A percentile compares a stretch with the other conserved stretches of the same genome.
Conservation (phyloP, 495 filamentous ascomycete genomes). For the Cladorrhinum samala region DNA sequence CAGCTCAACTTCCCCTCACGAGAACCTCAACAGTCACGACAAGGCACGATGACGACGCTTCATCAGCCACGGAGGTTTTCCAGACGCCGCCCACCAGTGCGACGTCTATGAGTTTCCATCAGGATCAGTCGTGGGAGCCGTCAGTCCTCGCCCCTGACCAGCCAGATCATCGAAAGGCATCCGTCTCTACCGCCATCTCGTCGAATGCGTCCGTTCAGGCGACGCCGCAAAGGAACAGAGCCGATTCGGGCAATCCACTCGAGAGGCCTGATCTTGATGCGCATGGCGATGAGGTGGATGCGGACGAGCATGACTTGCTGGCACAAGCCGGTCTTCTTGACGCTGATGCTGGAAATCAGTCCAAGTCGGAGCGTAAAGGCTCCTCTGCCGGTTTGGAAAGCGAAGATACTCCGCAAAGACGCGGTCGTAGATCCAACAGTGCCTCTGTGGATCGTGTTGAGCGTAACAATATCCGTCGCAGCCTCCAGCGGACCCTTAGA, state of each 20-base stretch:
- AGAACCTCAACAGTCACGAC: constrained; percentile 22
- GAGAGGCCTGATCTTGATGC: constrained; percentile 22
- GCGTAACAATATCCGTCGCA: constrained; percentile 66
- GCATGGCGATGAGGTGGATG: constrained; percentile 37
- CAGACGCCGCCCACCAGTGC: constrained; percentile 43
- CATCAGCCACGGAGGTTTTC: constrained; percentile 35
- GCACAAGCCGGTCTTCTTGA: constrained; percentile 45
- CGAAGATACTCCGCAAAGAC: constrained; percentile 29
- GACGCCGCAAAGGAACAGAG: constrained; percentile 26
- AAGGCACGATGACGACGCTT: constrained; percentile 29
- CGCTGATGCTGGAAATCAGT: constrained; percentile 14
- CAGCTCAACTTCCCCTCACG: constrained; percentile 24
- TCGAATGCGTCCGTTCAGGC: constrained; percentile 26
- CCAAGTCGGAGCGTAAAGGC: constrained; percentile 15
- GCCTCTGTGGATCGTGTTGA: constrained; percentile 38
- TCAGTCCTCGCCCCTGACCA: constrained; percentile 41
- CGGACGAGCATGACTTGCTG: constrained; percentile 45
- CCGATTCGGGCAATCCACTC: constrained; percentile 14
- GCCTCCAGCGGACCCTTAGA: constrained; percentile 88
- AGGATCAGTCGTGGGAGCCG: constrained; percentile 47
- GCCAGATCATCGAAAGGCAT: constrained; percentile 31
- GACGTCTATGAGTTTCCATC: constrained; percentile 40
- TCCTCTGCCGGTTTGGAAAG: constrained; percentile 18
- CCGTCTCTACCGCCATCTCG: constrained; percentile 36
- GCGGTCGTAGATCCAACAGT: constrained; percentile 24